Evolutionary conservation across 805 yeast species (phyloP), one percentile per base, ranked within the genome.

Genomic region (Candida xiaguanensis): DNA sequence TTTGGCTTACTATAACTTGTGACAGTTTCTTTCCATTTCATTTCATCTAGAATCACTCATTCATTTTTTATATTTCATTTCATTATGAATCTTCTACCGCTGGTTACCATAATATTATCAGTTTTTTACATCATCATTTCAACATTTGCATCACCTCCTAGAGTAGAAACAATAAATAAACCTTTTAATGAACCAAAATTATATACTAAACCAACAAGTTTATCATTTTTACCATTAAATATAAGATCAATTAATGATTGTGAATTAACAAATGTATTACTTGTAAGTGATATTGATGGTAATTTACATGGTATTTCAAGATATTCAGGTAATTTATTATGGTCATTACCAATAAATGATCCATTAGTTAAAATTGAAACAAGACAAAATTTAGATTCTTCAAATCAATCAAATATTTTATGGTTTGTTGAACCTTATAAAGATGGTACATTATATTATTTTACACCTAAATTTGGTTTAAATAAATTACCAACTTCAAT

Each of bases 341-440:
- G 98, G 98, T 72, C 88, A 0, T 59, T 89, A 2, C 75, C 77
- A 4, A 78, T 85, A 2, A 77, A 75, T 14, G 75, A 73, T 2
- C 82, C 95, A 0, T 61, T 85, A 38, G 86, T 84, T 8, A 59
- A 63, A 22, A 70, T 68, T 5, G 59, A 49, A 44, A 47, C 63
- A 13, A 59, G 59, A 40, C 37, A 29, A 20, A 23, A 44, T 5
- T 36, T 38, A 12, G 28, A 40, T 12, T 29, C 6, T n/a, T n/a
- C 24, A 20, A 6, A 20, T 20, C 24, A 20, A 14, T 45, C 61
- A 5, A 65, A 64, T 44, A 55, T 63, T 37, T 75, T 82, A 0
- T 85, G 97, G 91, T 81, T 91, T 38, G 91, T 93, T 1, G 99
- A 93, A 50, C 98, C 98, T 0, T 76, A 74, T 47, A 82, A 80